Percentiles rank a stretch among this genome's conserved stretches.
Evolutionary conservation across 2,329 filamentous ascomycete genomes (phyloP).

Genomic region (Botrytis medusae): DNA sequence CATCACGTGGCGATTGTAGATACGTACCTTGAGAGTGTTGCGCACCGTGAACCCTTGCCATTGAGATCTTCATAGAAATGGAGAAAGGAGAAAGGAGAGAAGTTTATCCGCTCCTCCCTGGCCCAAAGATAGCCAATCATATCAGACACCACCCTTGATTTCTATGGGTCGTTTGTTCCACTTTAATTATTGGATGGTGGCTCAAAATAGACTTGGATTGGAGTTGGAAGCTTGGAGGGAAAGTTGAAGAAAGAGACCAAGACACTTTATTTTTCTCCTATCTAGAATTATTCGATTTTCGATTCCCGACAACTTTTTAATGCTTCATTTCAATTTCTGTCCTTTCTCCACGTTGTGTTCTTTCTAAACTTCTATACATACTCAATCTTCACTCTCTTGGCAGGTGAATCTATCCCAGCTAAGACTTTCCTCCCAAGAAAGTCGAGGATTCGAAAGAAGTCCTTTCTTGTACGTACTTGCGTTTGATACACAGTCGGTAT

Average conservation of each 20-base stretch:
- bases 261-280: constrained; percentile 3
- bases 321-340: background rate
- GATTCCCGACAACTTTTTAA: background rate
- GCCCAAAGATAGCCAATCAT: background rate
- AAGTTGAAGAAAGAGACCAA: background rate
- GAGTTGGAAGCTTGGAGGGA: background rate
- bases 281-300: background rate
- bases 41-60: background rate
- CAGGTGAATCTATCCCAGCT: background rate
- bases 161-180: background rate
- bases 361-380: background rate
- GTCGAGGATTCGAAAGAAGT: background rate
- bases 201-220: constrained; percentile 6
- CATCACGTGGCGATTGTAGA: background rate
- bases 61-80: background rate
- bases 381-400: background rate
- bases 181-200: background rate
- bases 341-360: background rate
- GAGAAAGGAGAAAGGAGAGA: background rate
- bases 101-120: background rate
- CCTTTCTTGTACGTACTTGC: background rate
- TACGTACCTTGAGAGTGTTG: background rate
- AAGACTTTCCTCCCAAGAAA: background rate
- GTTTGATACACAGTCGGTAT: background rate
- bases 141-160: background rate